phyloP scores from a whole-genome alignment of 2,329 filamentous ascomycete species.

The Claviceps humidiphila region DNA sequence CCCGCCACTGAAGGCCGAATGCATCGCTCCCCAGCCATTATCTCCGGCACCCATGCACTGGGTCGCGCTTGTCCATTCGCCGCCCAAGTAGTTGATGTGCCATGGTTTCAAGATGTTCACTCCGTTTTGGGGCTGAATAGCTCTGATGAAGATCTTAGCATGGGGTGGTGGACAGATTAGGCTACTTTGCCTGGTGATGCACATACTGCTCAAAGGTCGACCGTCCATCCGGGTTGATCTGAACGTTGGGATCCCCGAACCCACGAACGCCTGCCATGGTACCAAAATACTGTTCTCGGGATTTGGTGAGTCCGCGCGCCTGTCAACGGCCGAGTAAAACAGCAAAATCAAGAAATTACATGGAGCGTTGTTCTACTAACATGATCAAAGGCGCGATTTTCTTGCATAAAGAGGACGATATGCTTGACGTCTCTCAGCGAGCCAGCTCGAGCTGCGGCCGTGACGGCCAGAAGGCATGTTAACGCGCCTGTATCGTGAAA shows the following conservation, averaged over 20 bases:
- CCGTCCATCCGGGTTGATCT: constrained; percentile 19
- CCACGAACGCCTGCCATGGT: constrained; percentile 41
- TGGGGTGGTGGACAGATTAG: neutral
- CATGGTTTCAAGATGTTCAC: constrained; percentile 36
- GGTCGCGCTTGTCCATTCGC: constrained; percentile 30
- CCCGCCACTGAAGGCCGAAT: constrained; percentile 34
- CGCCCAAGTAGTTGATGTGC: constrained; percentile 34
- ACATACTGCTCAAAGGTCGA: constrained; percentile 37
- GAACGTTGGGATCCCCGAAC: constrained; percentile 31
- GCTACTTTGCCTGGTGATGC: neutral
- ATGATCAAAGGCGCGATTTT: constrained; percentile 21
- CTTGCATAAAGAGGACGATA: constrained; percentile 46
- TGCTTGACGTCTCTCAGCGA: constrained; percentile 39
- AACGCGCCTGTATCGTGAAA: neutral
- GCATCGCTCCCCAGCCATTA: constrained; percentile 38
- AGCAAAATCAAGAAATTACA: neutral
- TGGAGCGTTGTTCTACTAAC: constrained; percentile 8
- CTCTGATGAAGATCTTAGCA: neutral
- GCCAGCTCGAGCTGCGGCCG: constrained; percentile 15
- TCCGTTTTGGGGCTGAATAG: constrained; percentile 17
- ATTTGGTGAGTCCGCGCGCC: neutral
- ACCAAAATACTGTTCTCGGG: constrained; percentile 33
- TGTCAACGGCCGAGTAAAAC: neutral
- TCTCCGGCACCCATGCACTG: constrained; percentile 38
- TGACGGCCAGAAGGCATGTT: constrained; percentile 9